These are phyloP conservation scores for Dryas alaskensis DNA, from an alignment of 306 rosid species.

Conservation along the genomic window DNA sequence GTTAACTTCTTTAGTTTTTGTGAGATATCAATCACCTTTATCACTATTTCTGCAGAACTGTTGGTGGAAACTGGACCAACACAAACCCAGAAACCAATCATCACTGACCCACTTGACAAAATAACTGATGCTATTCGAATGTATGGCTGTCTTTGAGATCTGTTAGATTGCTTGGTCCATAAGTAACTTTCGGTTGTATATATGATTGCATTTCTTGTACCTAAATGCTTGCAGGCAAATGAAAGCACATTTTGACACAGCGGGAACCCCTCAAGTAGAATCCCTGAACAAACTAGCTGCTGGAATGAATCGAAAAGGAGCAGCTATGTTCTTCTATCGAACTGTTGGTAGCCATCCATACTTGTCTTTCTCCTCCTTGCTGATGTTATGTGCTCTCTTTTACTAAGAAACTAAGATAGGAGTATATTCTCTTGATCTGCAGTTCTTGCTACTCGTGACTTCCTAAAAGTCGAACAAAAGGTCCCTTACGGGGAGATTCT, in stretches of 20 bases:
- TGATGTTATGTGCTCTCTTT: not conserved
- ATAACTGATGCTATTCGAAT: constrained; percentile 59
- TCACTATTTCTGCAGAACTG: constrained; percentile 53
- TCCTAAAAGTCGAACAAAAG: constrained; percentile 52
- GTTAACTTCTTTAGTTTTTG: constrained; percentile 19
- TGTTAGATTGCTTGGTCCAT: constrained; percentile 4
- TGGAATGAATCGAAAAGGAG: constrained; percentile 65
- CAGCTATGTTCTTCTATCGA: constrained; percentile 74
- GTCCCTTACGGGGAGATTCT: constrained; percentile 61
- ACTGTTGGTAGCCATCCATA: constrained; percentile 52
- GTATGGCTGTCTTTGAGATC: constrained; percentile 36
- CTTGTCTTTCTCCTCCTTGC: not conserved
- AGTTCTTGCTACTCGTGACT: constrained; percentile 66
- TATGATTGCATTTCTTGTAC: constrained; percentile 2
- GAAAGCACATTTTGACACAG: constrained; percentile 67
- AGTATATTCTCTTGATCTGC: constrained; percentile 3
- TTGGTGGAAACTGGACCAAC: constrained; percentile 78
- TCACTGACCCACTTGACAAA: constrained; percentile 42
- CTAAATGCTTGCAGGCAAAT: constrained; percentile 52
- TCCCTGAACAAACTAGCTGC: constrained; percentile 56
- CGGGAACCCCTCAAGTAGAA: constrained; percentile 65
- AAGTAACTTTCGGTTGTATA: not conserved
- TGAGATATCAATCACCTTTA: constrained; percentile 10
- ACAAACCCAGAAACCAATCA: constrained; percentile 55
- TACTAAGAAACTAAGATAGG: not conserved